phyloP scores from a whole-genome alignment of 257 asterid genomes.

The Capsicum baccatum region DNA sequence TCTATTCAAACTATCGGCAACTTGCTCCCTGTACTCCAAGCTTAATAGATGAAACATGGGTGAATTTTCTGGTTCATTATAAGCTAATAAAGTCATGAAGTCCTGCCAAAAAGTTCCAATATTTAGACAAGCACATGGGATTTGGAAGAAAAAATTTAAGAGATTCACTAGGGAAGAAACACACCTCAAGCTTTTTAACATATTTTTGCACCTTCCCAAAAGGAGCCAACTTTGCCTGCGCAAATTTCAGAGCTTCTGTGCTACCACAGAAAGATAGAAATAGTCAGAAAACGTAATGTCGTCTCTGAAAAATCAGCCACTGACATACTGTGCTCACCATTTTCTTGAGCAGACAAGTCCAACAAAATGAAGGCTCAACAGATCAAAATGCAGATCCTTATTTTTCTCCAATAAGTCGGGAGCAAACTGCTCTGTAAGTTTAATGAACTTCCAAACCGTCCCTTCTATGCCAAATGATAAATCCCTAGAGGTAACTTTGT shows the following conservation, averaged over 20 bases:
- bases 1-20: no score
- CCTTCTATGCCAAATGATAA: no score
- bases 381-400: constrained; percentile 84
- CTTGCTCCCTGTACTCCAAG: no score
- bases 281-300: constrained; percentile 15
- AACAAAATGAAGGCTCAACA: constrained; percentile 78
- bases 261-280: constrained; percentile 53
- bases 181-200: constrained; percentile 72
- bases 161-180: not conserved
- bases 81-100: no score
- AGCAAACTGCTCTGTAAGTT: no score
- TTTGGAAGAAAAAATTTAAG: not conserved
- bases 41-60: no score
- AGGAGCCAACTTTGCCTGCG: constrained; percentile 72
- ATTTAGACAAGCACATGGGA: not conserved
- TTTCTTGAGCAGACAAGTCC: constrained; percentile 73
- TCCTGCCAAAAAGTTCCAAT: constrained; percentile 7
- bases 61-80: no score
- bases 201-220: constrained; percentile 78
- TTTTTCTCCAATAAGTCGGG: constrained; percentile 52
- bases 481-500: no score
- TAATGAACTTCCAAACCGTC: no score
- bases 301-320: not conserved
- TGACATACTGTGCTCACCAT: constrained; percentile 53
- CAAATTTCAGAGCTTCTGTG: constrained; percentile 85